Conservation (phyloP, 2,329 filamentous ascomycete species). For the Phialophora macrospora region DNA sequence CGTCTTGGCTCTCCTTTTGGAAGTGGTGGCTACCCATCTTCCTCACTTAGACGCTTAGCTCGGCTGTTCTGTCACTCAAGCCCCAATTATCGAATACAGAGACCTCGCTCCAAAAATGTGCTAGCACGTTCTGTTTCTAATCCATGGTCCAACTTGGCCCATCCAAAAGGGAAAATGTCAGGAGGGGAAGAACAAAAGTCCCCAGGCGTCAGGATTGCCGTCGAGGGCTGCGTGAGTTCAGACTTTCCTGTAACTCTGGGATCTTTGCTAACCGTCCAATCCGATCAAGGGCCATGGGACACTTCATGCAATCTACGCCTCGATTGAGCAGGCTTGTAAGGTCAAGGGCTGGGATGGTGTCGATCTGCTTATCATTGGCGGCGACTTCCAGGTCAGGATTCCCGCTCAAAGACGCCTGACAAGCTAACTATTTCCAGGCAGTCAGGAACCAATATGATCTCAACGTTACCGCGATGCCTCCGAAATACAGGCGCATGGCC, state of each 20-base stretch:
- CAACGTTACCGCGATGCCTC: conserved; percentile 84
- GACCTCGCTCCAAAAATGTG: not conserved
- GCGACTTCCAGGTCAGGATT: conserved; percentile 79
- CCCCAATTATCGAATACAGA: not conserved
- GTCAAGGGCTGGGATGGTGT: conserved; percentile 77
- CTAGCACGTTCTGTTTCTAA: not conserved
- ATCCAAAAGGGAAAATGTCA: not conserved
- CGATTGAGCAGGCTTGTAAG: conserved; percentile 70
- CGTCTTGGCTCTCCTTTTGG: not conserved
- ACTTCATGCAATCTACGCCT: conserved; percentile 87
- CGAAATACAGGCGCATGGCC: conserved; percentile 83
- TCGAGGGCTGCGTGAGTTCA: conserved; percentile 80
- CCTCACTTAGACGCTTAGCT: not conserved
- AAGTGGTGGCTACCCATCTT: not conserved
- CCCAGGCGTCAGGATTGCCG: conserved; percentile 68
- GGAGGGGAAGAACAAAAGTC: conserved; percentile 8
- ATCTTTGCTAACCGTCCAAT: conserved; percentile 16
- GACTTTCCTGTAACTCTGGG: conserved; percentile 12
- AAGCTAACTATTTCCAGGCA: conserved; percentile 59
- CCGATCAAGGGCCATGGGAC: conserved; percentile 78
- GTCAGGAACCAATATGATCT: conserved; percentile 88
- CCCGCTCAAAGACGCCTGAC: conserved; percentile 16
- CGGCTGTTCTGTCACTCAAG: not conserved
- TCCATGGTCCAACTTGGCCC: not conserved
- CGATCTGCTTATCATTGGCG: conserved; percentile 91